These are phyloP conservation scores for Gastrodia elata DNA, from an alignment of 106 monocot species.

Conservation along the genomic window DNA sequence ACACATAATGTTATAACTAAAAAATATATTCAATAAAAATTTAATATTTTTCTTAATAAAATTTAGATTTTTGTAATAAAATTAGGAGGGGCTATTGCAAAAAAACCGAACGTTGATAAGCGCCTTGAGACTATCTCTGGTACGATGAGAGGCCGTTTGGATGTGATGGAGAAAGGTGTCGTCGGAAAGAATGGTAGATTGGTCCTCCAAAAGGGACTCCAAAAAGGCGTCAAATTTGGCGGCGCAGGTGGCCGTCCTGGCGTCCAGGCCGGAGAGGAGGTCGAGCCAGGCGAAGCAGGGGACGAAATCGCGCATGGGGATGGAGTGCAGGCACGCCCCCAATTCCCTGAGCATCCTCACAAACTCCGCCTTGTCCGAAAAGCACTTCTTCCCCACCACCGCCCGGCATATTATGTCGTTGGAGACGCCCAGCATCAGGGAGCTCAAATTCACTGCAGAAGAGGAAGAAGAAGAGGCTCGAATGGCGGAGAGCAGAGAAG, in stretches of 20 bases:
- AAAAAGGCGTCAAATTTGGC: slow-evolving; percentile 14
- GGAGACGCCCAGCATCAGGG: slow-evolving; percentile 5
- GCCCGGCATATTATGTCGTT: slow-evolving; percentile 12
- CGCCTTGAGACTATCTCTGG: too few relatives aligned
- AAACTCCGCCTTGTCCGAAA: not conserved
- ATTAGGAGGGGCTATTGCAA: too few relatives aligned
- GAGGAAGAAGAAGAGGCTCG: not conserved
- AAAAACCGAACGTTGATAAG: too few relatives aligned
- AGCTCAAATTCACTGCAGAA: slow-evolving; percentile 18
- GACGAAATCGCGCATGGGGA: slow-evolving; percentile 20
- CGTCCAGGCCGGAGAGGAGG: slow-evolving; percentile 23
- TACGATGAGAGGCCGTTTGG: too few relatives aligned
- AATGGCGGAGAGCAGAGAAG: not conserved
- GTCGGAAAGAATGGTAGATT: too few relatives aligned
- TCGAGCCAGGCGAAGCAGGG: slow-evolving; percentile 31
- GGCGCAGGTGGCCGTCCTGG: slow-evolving; percentile 14
- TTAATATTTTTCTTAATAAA: too few relatives aligned
- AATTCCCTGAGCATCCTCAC: slow-evolving; percentile 14
- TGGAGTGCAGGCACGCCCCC: slow-evolving; percentile 6
- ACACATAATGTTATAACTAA: too few relatives aligned
- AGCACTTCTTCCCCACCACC: slow-evolving; percentile 21
- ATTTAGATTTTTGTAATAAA: too few relatives aligned
- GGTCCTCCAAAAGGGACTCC: slow-evolving; percentile 19
- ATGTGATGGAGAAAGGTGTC: too few relatives aligned
- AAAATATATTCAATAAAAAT: too few relatives aligned